Base-by-base conservation (phyloP, 306 rosid species). In the Vigna unguiculata region DNA sequence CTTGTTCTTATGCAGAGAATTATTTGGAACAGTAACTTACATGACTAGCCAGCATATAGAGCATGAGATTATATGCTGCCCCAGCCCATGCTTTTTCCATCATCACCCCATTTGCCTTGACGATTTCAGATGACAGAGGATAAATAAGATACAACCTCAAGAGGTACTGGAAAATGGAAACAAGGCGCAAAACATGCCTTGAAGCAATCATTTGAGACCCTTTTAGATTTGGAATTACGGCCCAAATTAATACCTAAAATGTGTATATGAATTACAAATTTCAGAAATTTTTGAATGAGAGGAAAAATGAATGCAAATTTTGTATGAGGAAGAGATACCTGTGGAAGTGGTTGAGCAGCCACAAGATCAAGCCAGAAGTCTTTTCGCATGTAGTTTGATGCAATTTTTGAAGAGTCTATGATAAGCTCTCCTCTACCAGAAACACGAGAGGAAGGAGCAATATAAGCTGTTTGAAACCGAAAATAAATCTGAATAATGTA, bases 81-180 rank as follows among this genome's bases (percentile, higher is more conserved):
- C 92, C 92, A 21, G 88, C 90, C 92, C 92, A 88, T 28, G 92
- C 88, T 46, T 87, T 88, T 68, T 86, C 89, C 90, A 86, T 86
- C 83, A 88, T 70, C 9, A 88, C 83, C 22, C 95, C 92, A 24
- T 79, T 88, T 19, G 89, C 83, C 68, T 86, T 83, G 59, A 67
- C 24, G 57, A 90, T 90, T 74, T 86, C 80, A 34, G 83, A 80
- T 30, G 90, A 84, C 12, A 90, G 75, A 24, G 90, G 95, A 74
- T 83, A 83, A 72, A 85, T 86, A 57, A 83, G 87, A 77, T 84
- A 90, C 21, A 90, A 17, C 81, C 95, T 88, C 81, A 83, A 59
- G 0, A 90, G 40, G 85, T 88, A 90, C 81, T 90, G 95, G 40
- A 86, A 88, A 74, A 84, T 77, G 38, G 83, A 19, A n/a, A 78